Percentiles rank a stretch among this genome's conserved stretches.
phyloP scores from a whole-genome alignment of 106 monocot species.

The Allium cepa region DNA sequence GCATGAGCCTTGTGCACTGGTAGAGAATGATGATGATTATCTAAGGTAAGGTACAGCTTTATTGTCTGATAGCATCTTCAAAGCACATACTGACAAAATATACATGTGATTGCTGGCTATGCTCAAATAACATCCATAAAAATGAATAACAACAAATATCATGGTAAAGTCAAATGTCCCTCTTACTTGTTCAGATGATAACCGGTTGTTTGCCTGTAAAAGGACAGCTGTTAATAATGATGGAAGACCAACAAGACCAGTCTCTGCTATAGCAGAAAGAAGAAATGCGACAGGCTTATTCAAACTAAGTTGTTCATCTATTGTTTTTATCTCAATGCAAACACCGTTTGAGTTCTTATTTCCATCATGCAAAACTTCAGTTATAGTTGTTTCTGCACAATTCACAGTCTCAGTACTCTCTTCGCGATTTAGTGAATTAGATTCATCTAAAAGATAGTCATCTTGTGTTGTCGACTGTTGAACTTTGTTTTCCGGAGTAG shows the following conservation, averaged over 20 bases:
- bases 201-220: slow-evolving; percentile 84
- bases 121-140: too few relatives aligned
- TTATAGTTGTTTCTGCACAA: not conserved
- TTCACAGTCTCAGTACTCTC: slow-evolving; percentile 6
- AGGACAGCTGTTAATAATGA: slow-evolving; percentile 91
- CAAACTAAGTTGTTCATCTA: slow-evolving; percentile 4
- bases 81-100: too few relatives aligned
- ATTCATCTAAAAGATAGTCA: not conserved
- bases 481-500: slow-evolving; percentile 11
- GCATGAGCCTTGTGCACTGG: too few relatives aligned
- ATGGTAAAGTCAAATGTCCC: too few relatives aligned
- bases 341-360: slow-evolving; percentile 22
- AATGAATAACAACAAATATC: too few relatives aligned
- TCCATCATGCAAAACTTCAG: slow-evolving; percentile 13
- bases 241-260: slow-evolving; percentile 90
- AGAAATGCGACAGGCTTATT: slow-evolving; percentile 50
- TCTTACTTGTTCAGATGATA: slow-evolving; percentile 84
- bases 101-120: too few relatives aligned
- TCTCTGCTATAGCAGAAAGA: slow-evolving; percentile 68
- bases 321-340: slow-evolving; percentile 19
- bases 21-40: too few relatives aligned
- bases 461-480: slow-evolving; percentile 8
- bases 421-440: slow-evolving; percentile 11
- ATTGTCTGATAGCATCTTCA: too few relatives aligned
- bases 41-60: too few relatives aligned